Evolutionary conservation across 139 green algal genomes (phyloP), one percentile per base, ranked within the genome.

Genomic region (Closterium sp.): DNA sequence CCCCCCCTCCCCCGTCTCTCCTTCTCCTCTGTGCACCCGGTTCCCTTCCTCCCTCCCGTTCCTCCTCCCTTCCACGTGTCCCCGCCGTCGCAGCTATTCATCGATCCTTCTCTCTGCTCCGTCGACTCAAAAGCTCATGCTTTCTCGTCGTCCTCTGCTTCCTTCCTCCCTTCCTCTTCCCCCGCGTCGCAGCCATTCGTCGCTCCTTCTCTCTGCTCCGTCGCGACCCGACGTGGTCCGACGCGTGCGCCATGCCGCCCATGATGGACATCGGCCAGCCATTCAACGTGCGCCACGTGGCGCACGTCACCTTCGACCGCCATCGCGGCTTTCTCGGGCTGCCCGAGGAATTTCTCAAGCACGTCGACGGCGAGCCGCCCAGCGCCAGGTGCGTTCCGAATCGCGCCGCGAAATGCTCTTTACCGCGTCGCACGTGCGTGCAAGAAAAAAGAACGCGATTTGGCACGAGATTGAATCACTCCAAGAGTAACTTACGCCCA

Each of bases 231-330:
- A 19, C 55, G 55, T 76, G 55, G 55, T 76, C 55, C 12, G 55
- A 76, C 55, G 0, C 55, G 55, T 76, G 55, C 55, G 86, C 32
- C 33, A 33, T 55, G 33, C 33, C 19, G 19, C 86, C 33, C 9
- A 33, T 33, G 86, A 55, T 89, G 30, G 33, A 55, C 16, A 64
- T 89, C 33, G 86, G 86, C 1, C 33, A 33, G 86, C 86, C 86
- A 30, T 55, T 33, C 86, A 89, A 89, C 33, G 86, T 89, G 4
- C 84, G 84, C 25, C 86, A 89, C 86, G 32, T 89, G 33, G 86
- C 33, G 33, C 86, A 89, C 33, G 86, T 89, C 86, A 89, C 33
- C 33, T 89, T 89, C 33, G 86, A 89, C 1, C 86, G 86, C 33
- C 84, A 55, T 30, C 32, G 34, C 30, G 86, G 86, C 33, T 89